Evolutionary conservation across 345 rosid species (phyloP).

Genomic region (Cochlearia excelsa): DNA sequence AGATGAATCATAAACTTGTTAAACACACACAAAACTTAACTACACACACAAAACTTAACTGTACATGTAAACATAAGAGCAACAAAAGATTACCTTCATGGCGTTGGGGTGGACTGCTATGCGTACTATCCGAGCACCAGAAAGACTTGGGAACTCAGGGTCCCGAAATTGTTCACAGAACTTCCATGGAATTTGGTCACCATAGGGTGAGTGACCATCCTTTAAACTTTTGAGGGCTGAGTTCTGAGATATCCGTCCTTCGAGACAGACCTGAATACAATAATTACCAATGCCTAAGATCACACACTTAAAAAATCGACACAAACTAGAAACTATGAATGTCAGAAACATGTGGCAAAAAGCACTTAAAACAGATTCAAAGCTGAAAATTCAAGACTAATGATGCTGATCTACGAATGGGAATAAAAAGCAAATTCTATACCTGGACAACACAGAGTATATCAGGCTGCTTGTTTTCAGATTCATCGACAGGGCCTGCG

Average conservation of each 20-base stretch:
- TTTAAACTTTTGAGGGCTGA: constrained; percentile 73
- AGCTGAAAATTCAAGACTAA: background rate
- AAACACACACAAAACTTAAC: constrained; percentile 22
- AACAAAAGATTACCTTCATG: constrained; percentile 60
- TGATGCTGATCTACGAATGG: background rate
- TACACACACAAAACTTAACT: background rate
- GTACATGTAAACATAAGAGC: constrained; percentile 1
- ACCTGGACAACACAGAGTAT: constrained; percentile 97
- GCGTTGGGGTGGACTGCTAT: constrained; percentile 98
- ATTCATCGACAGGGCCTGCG: constrained; percentile 95
- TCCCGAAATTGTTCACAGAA: constrained; percentile 87
- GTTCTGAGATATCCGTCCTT: constrained; percentile 85
- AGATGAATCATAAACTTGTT: constrained; percentile 17
- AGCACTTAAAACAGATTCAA: constrained; percentile 15
- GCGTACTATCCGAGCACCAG: constrained; percentile 97
- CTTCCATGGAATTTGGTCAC: constrained; percentile 99
- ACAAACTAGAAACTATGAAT: constrained; percentile 9
- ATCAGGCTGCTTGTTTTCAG: constrained; percentile 81
- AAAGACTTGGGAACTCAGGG: constrained; percentile 75
- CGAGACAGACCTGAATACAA: constrained; percentile 64
- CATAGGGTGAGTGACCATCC: constrained; percentile 82
- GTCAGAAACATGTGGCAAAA: background rate
- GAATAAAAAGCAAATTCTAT: constrained; percentile 8
- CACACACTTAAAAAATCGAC: constrained; percentile 1
- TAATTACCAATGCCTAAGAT: constrained; percentile 21